Evolutionary conservation across 2,329 filamentous ascomycete species (phyloP), one percentile per base, ranked within the genome.

Genomic region (Emergomyces orientalis): DNA sequence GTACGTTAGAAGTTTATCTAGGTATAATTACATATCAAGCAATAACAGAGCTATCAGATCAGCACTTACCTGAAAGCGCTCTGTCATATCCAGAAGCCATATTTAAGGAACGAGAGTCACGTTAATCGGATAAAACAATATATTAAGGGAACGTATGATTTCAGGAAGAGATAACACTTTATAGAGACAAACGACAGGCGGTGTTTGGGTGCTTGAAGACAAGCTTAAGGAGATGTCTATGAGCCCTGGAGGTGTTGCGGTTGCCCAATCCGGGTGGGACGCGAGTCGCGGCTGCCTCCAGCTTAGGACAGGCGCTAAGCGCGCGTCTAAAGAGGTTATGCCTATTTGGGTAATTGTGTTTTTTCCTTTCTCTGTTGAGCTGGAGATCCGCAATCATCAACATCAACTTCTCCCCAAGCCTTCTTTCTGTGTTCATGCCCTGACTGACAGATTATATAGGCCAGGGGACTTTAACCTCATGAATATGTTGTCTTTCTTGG

Each of bases 41-140:
- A 64, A 66, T 61, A 58, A 57, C 61, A 64, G 41, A 52, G 52
- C 56, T 63, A 45, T 56, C 59, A 25, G 17, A 34, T 22, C 19
- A 41, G 34, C 64, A 75, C 87, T 81, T 87, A 97, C 92, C 93
- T 81, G 93, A 97, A 78, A 97, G 88, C 80, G 93, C 94, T 89
- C 94, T 90, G 82, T 99, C 94, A 82, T 99, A 99, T 80, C 93
- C 93, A 72, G 92, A 96, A 78, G 91, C 89, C 90, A 95, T 89
- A 68, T 70, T 76, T 71, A 60, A 52, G 57, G 41, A 55, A 56
- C 51, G 32, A 41, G 59, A 22, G 43, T 22, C 13, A 19, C 61
- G 3, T 34, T 52, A 59, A 58, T n/a, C 14, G 22, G 49, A 14
- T 32, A 32, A 52, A 52, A 6, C n/a, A 4, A 54, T 19, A 51